Percentiles rank a stretch among this genome's conserved stretches.
Conservation (phyloP, 177 flowering plant genomes). For the Vitis hybrid region DNA sequence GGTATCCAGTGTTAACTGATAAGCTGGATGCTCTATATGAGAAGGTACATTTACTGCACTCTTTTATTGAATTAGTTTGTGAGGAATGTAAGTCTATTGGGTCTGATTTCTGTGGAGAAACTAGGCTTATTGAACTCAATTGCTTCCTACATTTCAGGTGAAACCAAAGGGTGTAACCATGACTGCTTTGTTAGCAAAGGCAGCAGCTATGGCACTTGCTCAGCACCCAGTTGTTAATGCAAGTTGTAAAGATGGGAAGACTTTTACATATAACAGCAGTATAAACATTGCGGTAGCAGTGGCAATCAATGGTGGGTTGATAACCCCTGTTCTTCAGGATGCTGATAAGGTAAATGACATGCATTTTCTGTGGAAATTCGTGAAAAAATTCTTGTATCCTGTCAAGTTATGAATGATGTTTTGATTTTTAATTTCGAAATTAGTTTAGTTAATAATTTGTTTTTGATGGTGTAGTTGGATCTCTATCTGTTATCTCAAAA, state of each 20-base stretch:
- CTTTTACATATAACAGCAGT: conserved; percentile 69
- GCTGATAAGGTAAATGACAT: conserved; percentile 75
- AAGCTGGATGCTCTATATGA: conserved; percentile 80
- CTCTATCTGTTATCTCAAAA: conserved; percentile 80
- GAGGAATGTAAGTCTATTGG: not conserved
- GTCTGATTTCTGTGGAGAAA: not conserved
- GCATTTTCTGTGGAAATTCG: not conserved
- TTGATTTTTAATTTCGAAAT: conserved; percentile 8
- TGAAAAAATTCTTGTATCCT: not conserved
- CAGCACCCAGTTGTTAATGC: conserved; percentile 92
- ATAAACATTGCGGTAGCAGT: conserved; percentile 93
- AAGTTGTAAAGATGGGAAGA: conserved; percentile 87
- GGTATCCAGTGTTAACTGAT: conserved; percentile 78
- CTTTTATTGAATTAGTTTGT: not conserved
- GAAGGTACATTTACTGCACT: conserved; percentile 49
- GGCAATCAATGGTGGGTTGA: conserved; percentile 89
- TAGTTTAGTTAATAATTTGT: not conserved
- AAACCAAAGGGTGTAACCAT: conserved; percentile 92
- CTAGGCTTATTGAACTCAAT: not conserved
- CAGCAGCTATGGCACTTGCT: conserved; percentile 85
- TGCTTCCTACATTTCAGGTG: conserved; percentile 41
- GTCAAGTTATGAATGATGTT: not conserved
- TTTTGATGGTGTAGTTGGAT: conserved; percentile 60
- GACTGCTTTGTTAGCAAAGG: conserved; percentile 90
- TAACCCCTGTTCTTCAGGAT: conserved; percentile 94